These are phyloP conservation scores for Erythrophleum fordii DNA, from an alignment of 306 rosid species.

Conservation along the genomic window DNA sequence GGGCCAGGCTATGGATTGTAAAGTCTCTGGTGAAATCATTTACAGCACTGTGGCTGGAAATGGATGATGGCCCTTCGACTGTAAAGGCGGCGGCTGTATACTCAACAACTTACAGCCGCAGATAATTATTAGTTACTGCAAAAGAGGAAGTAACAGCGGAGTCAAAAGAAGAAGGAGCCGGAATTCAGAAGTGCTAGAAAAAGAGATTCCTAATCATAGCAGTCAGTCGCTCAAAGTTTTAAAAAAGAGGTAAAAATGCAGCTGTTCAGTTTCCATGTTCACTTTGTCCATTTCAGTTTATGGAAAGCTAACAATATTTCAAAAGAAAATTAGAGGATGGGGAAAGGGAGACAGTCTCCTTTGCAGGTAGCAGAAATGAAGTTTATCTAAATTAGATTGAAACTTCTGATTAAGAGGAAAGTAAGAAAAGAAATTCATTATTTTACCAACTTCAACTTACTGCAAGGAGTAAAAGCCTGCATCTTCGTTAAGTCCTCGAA, in stretches of 20 bases:
- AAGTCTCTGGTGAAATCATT: conserved; percentile 43
- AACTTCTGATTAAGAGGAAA: neutral
- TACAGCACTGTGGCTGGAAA: conserved; percentile 26
- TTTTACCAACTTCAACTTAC: conserved; percentile 6
- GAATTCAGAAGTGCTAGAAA: neutral
- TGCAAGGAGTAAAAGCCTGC: neutral
- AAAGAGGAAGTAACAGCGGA: neutral
- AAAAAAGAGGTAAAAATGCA: neutral
- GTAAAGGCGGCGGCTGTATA: conserved; percentile 41
- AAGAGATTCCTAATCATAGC: conserved; percentile 8
- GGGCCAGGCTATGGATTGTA: conserved; percentile 6
- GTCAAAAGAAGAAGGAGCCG: conserved; percentile 25
- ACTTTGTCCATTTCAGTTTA: neutral
- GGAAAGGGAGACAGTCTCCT: neutral
- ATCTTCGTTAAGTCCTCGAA: neutral
- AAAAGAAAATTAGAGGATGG: neutral
- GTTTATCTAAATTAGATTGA: neutral
- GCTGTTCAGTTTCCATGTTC: neutral
- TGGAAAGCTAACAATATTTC: neutral
- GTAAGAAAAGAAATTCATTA: neutral
- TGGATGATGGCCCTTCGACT: conserved; percentile 33
- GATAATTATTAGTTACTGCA: conserved; percentile 15
- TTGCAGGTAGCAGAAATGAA: neutral
- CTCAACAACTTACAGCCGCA: conserved; percentile 39
- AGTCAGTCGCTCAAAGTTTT: conserved; percentile 10